Conservation (phyloP, 2,329 filamentous ascomycete species). For the Botrytis aclada region DNA sequence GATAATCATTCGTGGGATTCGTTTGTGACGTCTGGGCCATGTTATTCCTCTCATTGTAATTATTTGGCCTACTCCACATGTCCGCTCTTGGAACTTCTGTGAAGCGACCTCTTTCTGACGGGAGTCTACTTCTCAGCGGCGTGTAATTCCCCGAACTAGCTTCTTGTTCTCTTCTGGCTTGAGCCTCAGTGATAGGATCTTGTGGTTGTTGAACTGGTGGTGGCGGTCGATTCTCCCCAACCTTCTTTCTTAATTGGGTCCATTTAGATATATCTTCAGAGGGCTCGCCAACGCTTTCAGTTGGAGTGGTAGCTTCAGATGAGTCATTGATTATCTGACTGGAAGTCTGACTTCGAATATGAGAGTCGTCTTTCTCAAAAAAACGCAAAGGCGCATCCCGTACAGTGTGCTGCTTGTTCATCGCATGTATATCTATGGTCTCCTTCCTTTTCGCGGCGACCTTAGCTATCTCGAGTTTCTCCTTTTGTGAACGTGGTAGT, state of each 20-base stretch:
- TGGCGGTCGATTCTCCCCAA: slow-evolving; percentile 8
- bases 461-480: background rate
- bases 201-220: background rate
- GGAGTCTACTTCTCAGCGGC: slow-evolving; percentile 23
- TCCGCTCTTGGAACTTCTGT: background rate
- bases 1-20: background rate
- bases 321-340: slow-evolving; percentile 5
- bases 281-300: background rate
- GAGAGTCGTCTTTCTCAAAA: background rate
- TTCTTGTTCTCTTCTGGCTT: slow-evolving; percentile 32
- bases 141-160: slow-evolving; percentile 30
- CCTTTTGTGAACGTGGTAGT: slow-evolving; percentile 12
- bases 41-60: background rate
- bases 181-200: slow-evolving; percentile 25
- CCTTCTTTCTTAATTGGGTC: slow-evolving; percentile 25
- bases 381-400: background rate
- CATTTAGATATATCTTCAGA: slow-evolving; percentile 19
- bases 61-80: slow-evolving; percentile 13
- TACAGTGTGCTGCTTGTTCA: slow-evolving; percentile 1
- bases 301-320: background rate
- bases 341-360: background rate
- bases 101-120: background rate
- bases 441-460: background rate
- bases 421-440: background rate
- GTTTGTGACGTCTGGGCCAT: background rate